Conservation (phyloP, 768 basidiomycete species). For the Pholiota microspora region DNA sequence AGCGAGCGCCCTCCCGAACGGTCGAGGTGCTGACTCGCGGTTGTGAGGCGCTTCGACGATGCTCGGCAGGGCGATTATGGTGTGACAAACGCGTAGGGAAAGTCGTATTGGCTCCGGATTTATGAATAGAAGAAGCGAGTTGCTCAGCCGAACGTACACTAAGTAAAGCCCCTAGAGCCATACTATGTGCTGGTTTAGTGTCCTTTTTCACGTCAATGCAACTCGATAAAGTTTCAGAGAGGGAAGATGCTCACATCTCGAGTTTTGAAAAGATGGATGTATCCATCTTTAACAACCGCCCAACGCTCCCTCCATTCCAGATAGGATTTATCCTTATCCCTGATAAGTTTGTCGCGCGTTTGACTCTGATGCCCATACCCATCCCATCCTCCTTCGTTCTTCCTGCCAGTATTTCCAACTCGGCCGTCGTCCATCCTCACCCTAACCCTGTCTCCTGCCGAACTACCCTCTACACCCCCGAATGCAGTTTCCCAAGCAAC, state of each 20-base stretch:
- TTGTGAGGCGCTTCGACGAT: constrained; percentile 2
- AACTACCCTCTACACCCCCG: neutral
- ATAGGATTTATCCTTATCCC: constrained; percentile 22
- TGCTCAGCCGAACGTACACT: constrained; percentile 45
- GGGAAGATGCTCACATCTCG: constrained; percentile 40
- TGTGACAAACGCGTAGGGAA: neutral
- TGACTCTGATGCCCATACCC: neutral
- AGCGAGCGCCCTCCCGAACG: neutral
- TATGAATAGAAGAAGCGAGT: constrained; percentile 20
- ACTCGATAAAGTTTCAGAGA: neutral
- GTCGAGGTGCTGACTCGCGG: neutral
- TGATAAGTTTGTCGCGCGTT: neutral
- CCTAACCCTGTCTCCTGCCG: neutral
- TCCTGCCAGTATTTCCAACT: constrained; percentile 3
- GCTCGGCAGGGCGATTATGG: neutral
- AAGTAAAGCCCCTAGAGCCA: constrained; percentile 38
- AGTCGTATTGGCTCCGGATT: neutral
- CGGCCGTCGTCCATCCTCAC: constrained; percentile 21
- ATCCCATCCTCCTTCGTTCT: neutral
- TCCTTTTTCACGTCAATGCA: constrained; percentile 30
- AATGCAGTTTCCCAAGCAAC: constrained; percentile 1
- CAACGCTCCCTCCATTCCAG: constrained; percentile 65
- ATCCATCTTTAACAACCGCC: constrained; percentile 58
- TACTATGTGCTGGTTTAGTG: constrained; percentile 31
- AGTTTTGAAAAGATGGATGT: constrained; percentile 52